Conservation (phyloP, 2,329 filamentous ascomycete genomes). For the Colletotrichum melonis region DNA sequence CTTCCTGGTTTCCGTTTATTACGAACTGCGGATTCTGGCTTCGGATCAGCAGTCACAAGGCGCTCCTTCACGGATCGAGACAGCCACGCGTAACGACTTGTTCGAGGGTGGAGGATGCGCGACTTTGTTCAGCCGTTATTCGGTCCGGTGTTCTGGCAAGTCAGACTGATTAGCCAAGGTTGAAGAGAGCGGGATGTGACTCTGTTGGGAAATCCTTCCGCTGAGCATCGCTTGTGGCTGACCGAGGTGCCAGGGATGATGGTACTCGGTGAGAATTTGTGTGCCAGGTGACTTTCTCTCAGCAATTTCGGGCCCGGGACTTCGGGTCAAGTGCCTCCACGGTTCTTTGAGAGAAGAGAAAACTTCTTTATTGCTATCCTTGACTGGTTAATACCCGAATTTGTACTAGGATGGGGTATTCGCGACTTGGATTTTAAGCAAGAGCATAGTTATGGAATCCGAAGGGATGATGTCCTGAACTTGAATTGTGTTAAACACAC, state of each 20-base stretch:
- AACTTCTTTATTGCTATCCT: not conserved
- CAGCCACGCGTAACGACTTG: not conserved
- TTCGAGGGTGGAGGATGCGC: not conserved
- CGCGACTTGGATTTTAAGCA: not conserved
- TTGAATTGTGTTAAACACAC: not conserved
- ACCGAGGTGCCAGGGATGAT: slow-evolving; percentile 20
- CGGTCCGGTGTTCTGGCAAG: slow-evolving; percentile 8
- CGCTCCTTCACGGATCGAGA: not conserved
- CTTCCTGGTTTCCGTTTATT: not conserved
- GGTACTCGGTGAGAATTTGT: slow-evolving; percentile 6
- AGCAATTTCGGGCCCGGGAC: slow-evolving; percentile 1
- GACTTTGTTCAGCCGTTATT: slow-evolving; percentile 8
- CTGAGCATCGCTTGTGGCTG: slow-evolving; percentile 2
- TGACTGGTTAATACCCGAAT: not conserved
- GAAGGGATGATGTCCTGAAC: not conserved
- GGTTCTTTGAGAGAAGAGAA: not conserved
- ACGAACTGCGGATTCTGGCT: not conserved
- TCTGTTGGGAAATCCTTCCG: slow-evolving; percentile 23
- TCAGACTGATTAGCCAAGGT: not conserved
- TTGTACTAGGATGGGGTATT: not conserved
- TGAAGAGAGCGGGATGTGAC: slow-evolving; percentile 14
- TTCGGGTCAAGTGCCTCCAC: slow-evolving; percentile 24
- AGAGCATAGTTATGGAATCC: not conserved
- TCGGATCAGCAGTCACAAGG: not conserved
- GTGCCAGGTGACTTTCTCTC: slow-evolving; percentile 3